A percentile compares a stretch with the other conserved stretches of the same genome.
These are phyloP conservation scores for Phytophthora lateralis DNA, from an alignment of 352 stramenopile species.

Conservation along the genomic window DNA sequence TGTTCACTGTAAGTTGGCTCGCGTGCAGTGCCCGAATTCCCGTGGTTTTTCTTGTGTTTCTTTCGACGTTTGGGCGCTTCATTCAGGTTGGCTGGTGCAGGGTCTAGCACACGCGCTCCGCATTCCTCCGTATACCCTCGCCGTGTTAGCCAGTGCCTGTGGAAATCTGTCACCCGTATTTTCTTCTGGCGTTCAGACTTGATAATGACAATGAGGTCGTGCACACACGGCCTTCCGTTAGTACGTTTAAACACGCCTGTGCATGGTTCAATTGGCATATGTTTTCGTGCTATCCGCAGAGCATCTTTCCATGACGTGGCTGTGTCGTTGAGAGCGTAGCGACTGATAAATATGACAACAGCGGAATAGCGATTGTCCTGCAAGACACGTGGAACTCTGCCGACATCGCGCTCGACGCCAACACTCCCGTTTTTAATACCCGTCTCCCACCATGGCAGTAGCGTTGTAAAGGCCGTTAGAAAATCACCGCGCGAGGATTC, in stretches of 20 bases:
- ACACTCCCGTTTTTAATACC: neutral
- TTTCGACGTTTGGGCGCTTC: too few species aligned
- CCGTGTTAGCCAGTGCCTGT: too few species aligned
- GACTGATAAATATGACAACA: constrained; percentile 9
- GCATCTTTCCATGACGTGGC: constrained; percentile 4
- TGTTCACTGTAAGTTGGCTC: too few species aligned
- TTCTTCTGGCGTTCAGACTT: too few species aligned
- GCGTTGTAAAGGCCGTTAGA: neutral
- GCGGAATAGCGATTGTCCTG: constrained; percentile 8
- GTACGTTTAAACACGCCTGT: constrained; percentile 1
- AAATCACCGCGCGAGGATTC: too few species aligned
- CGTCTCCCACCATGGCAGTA: constrained; percentile 3
- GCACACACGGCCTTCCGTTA: constrained; percentile 3
- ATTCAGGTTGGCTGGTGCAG: too few species aligned
- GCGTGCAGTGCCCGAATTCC: too few species aligned
- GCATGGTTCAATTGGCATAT: neutral
- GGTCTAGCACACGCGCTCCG: too few species aligned
- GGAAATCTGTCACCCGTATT: too few species aligned
- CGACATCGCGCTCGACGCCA: neutral
- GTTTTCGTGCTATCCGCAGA: constrained; percentile 1
- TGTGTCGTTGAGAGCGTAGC: constrained; percentile 2
- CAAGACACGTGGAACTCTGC: neutral
- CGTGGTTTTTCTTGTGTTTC: too few species aligned
- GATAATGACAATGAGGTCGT: too few species aligned
- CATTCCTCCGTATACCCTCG: too few species aligned